phyloP scores from a whole-genome alignment of 257 asterid genomes.

The Galeopsis tetrahit region DNA sequence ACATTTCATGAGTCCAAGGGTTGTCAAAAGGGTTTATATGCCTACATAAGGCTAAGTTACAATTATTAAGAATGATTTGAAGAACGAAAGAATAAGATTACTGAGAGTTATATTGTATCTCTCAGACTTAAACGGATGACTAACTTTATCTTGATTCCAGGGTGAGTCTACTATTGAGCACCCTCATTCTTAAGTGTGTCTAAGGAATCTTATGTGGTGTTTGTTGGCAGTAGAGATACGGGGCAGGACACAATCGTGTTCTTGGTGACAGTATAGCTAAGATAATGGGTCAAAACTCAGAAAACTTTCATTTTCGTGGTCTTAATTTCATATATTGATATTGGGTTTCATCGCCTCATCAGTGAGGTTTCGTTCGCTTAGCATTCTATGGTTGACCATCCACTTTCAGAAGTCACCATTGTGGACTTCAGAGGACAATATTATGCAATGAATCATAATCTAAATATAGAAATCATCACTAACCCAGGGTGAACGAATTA shows the following conservation, averaged over 20 bases:
- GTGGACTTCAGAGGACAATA: conserved; percentile 15
- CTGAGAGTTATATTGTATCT: background rate
- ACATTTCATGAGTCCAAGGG: background rate
- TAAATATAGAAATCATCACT: conserved; percentile 1
- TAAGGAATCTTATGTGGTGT: background rate
- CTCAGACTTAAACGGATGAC: background rate
- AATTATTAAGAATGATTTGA: background rate
- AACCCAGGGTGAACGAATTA: background rate
- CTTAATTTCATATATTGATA: background rate
- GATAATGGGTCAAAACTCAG: background rate
- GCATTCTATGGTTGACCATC: conserved; percentile 27
- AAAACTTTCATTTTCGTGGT: background rate
- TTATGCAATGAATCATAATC: conserved; percentile 24
- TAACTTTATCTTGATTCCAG: background rate
- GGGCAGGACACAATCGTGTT: background rate
- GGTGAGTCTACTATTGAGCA: background rate
- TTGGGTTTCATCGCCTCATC: background rate
- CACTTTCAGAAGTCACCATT: conserved; percentile 20
- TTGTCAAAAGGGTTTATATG: background rate
- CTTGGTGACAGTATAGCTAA: background rate
- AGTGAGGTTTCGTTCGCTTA: conserved; percentile 5
- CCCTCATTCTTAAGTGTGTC: background rate
- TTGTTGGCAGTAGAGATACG: background rate
- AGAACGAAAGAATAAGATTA: background rate
- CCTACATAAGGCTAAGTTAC: background rate